These are phyloP conservation scores for Geosmithia morbida DNA, from an alignment of 2,329 filamentous ascomycete species.

Conservation along the genomic window DNA sequence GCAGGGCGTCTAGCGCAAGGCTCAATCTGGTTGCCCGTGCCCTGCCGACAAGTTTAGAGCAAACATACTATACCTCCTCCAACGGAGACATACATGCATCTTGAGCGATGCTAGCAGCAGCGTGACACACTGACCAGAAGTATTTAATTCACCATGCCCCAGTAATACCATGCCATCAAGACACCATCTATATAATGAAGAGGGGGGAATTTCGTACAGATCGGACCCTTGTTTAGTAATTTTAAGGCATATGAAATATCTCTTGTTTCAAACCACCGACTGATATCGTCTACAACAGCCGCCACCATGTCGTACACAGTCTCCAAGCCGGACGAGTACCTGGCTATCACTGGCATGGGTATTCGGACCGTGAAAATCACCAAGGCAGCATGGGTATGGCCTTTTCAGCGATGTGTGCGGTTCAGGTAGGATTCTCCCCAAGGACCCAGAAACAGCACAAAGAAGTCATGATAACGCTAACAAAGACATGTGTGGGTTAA, in stretches of 20 bases:
- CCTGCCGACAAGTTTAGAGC: no score
- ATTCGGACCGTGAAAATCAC: slow-evolving; percentile 61
- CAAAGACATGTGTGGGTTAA: not conserved
- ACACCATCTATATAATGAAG: no score
- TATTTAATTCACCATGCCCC: no score
- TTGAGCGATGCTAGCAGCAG: no score
- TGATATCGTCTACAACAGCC: slow-evolving; percentile 6
- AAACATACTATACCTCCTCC: no score
- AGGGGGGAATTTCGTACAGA: not conserved
- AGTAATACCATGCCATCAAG: no score
- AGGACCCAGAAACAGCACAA: not conserved
- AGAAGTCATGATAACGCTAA: not conserved
- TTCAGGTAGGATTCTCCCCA: slow-evolving; percentile 19
- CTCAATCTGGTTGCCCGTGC: no score
- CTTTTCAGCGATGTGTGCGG: slow-evolving; percentile 51
- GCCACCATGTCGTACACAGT: slow-evolving; percentile 48
- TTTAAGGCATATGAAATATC: not conserved
- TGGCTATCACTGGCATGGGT: slow-evolving; percentile 71
- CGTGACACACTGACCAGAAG: no score
- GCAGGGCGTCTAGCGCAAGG: no score
- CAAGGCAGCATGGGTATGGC: slow-evolving; percentile 61
- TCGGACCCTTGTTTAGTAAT: not conserved
- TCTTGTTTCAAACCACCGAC: not conserved
- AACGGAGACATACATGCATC: no score
- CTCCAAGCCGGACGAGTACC: slow-evolving; percentile 67